These are phyloP conservation scores for Rhizopogon rudus DNA, from an alignment of 768 basidiomycete genomes.

Conservation along the genomic window DNA sequence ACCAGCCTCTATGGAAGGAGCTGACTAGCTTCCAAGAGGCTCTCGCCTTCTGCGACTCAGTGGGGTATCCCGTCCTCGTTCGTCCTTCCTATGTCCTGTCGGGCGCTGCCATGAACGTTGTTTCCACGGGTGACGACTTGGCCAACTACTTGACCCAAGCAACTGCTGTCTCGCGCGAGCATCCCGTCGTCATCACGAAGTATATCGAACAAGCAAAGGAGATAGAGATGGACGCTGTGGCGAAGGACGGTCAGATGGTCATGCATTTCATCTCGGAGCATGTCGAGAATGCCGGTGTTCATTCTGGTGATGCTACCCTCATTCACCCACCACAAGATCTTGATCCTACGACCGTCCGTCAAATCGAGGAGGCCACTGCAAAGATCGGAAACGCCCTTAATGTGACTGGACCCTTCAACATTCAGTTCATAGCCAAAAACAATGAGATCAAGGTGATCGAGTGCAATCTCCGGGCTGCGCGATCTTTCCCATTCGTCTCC, in stretches of 20 bases:
- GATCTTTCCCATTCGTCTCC: conserved; percentile 98
- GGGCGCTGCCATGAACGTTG: conserved; percentile 99
- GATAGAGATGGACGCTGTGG: conserved; percentile 99
- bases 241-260: conserved; percentile 94
- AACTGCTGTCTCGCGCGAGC: conserved; percentile 91
- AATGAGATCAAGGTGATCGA: conserved; percentile 99
- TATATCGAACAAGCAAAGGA: conserved; percentile 99
- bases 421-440: conserved; percentile 99
- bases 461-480: conserved; percentile 95
- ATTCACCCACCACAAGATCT: conserved; percentile 98
- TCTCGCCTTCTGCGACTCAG: conserved; percentile 82
- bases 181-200: conserved; percentile 97
- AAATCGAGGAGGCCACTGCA: conserved; percentile 93
- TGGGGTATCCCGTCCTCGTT: conserved; percentile 94
- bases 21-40: conserved; percentile 89
- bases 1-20: conserved; percentile 98
- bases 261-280: conserved; percentile 99
- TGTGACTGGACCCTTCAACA: conserved; percentile 98
- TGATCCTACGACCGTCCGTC: conserved; percentile 92
- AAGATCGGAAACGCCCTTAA: conserved; percentile 98
- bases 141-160: conserved; percentile 92
- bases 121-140: conserved; percentile 88
- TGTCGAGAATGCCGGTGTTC: conserved; percentile 88
- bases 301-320: conserved; percentile 97
- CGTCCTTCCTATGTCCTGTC: conserved; percentile 99